A percentile compares a stretch with the other conserved stretches of the same genome.
Evolutionary conservation across 345 rosid genomes (phyloP).

Genomic region (Leavenworthia alabamica): DNA sequence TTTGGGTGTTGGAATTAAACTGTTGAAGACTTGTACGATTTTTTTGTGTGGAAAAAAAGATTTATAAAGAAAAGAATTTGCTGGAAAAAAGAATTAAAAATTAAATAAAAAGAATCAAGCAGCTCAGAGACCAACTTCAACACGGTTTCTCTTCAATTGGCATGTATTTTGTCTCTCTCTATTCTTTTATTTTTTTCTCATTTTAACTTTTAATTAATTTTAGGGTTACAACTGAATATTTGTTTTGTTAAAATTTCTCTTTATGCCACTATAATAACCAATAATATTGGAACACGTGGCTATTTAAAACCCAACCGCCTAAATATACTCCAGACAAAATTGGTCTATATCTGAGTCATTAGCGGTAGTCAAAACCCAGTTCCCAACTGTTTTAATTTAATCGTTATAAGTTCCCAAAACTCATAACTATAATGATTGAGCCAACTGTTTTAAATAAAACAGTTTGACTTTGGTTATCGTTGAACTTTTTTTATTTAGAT

Average conservation of each 20-base stretch:
- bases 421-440: not conserved
- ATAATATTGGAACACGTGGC: constrained; percentile 9
- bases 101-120: constrained; percentile 17
- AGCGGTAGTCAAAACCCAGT: constrained; percentile 3
- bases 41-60: not conserved
- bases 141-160: constrained; percentile 38
- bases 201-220: not conserved
- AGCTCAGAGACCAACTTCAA: constrained; percentile 35
- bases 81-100: not conserved
- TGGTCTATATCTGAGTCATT: too few relatives aligned
- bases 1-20: constrained; percentile 12
- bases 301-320: constrained; percentile 4
- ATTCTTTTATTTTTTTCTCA: not conserved
- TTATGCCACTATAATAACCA: constrained; percentile 21
- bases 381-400: not conserved
- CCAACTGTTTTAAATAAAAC: not conserved
- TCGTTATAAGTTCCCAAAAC: not conserved
- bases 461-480: not conserved
- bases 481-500: not conserved
- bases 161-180: constrained; percentile 16
- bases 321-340: too few relatives aligned
- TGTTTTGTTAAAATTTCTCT: constrained; percentile 7
- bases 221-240: constrained; percentile 7
- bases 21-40: not conserved
- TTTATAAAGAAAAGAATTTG: not conserved